Conservation (phyloP, 371 early-diverging fungal genomes). For the Haplosporangium sp. region DNA sequence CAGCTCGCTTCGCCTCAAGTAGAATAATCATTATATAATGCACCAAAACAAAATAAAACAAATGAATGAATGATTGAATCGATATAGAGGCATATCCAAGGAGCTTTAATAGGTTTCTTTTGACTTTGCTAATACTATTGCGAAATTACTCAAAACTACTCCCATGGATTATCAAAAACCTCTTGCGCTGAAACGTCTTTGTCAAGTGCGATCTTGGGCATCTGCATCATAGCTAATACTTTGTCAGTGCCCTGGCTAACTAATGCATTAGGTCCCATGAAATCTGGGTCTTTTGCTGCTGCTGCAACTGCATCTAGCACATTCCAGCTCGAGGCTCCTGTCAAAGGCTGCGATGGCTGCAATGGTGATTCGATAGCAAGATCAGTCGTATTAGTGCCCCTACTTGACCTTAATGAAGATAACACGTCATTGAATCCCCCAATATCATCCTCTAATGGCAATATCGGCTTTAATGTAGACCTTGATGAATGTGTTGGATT, state of each 20-base stretch:
- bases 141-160: constrained; percentile 25
- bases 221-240: constrained; percentile 52
- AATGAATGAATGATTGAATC: not conserved
- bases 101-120: not conserved
- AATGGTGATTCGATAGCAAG: not conserved
- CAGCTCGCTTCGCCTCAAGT: not conserved
- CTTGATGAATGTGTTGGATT: constrained; percentile 2
- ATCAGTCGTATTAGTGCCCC: not conserved
- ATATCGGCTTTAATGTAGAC: constrained; percentile 2
- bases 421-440: constrained; percentile 41
- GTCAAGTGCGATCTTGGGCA: constrained; percentile 50
- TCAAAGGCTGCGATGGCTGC: not conserved
- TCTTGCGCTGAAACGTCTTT: constrained; percentile 52
- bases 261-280: constrained; percentile 26
- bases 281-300: constrained; percentile 45
- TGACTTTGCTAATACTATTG: not conserved
- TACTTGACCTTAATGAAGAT: constrained; percentile 2
- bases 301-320: constrained; percentile 47
- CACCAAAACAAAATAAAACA: not conserved
- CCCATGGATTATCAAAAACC: constrained; percentile 56
- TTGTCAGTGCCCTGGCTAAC: constrained; percentile 30
- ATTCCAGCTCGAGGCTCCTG: constrained; percentile 22
- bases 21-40: not conserved
- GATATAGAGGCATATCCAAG: not conserved
- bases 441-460: constrained; percentile 35